Conservation (phyloP, 2,329 filamentous ascomycete species). For the Alternaria solani region DNA sequence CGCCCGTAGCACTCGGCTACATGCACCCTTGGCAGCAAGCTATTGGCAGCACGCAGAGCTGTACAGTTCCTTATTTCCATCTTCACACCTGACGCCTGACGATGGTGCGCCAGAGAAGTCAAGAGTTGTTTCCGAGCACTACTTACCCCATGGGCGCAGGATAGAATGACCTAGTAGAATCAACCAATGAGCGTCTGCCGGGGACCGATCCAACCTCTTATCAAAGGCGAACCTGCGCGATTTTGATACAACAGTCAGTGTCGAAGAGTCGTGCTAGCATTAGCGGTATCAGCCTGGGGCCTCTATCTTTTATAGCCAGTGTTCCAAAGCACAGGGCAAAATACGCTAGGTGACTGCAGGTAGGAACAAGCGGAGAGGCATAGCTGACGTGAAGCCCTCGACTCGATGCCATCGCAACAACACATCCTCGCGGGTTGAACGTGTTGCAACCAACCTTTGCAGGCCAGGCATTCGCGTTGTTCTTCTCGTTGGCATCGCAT, state of each 20-base stretch:
- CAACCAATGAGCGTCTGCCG: not conserved
- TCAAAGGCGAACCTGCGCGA: not conserved
- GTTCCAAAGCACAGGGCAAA: not conserved
- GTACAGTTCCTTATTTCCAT: not conserved
- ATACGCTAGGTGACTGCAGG: not conserved
- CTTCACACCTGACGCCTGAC: not conserved
- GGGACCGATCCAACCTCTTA: not conserved
- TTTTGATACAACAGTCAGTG: not conserved
- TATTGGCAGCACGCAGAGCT: not conserved
- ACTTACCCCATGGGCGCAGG: not conserved
- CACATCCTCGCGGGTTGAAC: not conserved
- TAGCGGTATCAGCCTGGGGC: not conserved
- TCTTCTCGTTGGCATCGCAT: not conserved
- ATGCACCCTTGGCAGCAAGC: not conserved
- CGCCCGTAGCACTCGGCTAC: not conserved
- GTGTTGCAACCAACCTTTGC: not conserved
- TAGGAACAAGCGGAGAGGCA: not conserved
- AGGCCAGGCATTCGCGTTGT: not conserved
- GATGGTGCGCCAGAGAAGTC: not conserved
- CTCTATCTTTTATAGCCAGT: not conserved
- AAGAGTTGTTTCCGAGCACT: not conserved
- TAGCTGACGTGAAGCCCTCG: not conserved
- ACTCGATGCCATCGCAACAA: not conserved
- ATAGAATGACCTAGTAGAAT: not conserved
- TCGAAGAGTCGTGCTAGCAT: not conserved